Evolutionary conservation across 306 rosid species (phyloP).

Genomic region (Sicyos baderoa): DNA sequence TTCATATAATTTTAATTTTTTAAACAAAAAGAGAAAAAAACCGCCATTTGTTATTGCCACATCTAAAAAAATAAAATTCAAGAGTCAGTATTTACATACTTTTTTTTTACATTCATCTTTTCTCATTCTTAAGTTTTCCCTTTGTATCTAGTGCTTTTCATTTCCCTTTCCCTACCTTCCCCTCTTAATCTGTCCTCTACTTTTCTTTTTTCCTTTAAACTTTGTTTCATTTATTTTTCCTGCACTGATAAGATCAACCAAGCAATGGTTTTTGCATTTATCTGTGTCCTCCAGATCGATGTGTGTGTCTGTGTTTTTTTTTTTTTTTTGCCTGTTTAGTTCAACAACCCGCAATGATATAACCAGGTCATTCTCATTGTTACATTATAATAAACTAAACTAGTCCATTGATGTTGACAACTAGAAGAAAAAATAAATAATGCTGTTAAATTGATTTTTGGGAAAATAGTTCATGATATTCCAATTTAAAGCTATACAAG

Average conservation of each 20-base stretch:
- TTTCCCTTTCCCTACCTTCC: too few species aligned
- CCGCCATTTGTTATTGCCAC: constrained; percentile 2
- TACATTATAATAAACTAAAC: neutral
- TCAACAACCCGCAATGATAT: neutral
- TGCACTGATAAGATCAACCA: neutral
- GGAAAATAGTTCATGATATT: neutral
- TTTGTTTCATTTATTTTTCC: neutral
- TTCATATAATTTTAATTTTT: neutral
- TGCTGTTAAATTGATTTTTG: neutral
- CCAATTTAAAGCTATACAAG: neutral
- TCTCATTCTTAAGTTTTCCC: too few species aligned
- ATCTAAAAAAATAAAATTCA: neutral
- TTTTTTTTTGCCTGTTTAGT: neutral
- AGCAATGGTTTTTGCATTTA: neutral
- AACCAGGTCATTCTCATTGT: neutral
- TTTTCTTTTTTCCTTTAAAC: neutral
- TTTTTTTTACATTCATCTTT: too few species aligned
- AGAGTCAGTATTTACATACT: neutral
- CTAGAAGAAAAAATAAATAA: neutral
- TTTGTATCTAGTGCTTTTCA: too few species aligned
- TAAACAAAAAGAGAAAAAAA: neutral
- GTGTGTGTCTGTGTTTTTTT: neutral
- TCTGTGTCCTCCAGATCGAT: neutral
- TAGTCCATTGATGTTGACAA: neutral
- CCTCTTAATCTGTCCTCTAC: neutral